These are phyloP conservation scores for Fulvia fulva DNA, from an alignment of 2,329 filamentous ascomycete genomes.

Conservation along the genomic window DNA sequence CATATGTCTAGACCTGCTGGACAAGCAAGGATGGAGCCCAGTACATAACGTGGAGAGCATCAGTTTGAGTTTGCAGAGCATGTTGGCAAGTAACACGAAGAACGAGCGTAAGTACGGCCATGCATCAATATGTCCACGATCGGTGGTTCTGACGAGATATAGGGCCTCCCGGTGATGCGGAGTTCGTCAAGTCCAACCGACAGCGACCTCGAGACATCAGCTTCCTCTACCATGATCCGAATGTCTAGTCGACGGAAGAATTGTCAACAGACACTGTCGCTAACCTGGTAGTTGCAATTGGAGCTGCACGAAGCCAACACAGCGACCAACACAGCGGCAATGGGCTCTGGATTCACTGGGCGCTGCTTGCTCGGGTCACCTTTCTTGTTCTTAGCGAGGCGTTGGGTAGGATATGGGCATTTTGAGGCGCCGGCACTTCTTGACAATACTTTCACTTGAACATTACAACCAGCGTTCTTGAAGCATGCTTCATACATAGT, in stretches of 20 bases:
- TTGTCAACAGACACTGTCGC: background rate
- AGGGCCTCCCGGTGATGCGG: slow-evolving; percentile 75
- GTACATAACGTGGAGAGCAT: slow-evolving; percentile 97
- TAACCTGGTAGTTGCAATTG: background rate
- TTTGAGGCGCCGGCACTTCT: background rate
- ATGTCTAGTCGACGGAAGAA: slow-evolving; percentile 33
- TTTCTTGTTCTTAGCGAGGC: background rate
- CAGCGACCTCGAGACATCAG: slow-evolving; percentile 81
- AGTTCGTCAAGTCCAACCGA: slow-evolving; percentile 79
- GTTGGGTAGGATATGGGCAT: background rate
- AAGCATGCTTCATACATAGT: background rate
- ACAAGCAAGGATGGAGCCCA: slow-evolving; percentile 84
- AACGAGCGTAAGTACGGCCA: slow-evolving; percentile 62
- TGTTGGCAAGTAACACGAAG: slow-evolving; percentile 92
- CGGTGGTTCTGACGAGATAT: slow-evolving; percentile 5
- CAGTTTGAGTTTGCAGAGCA: slow-evolving; percentile 96
- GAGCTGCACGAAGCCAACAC: background rate
- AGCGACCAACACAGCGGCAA: background rate
- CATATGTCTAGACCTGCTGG: slow-evolving; percentile 92
- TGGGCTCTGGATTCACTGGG: background rate
- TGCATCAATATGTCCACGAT: background rate
- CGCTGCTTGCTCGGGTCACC: background rate
- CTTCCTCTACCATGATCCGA: slow-evolving; percentile 91
- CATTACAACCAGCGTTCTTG: background rate
- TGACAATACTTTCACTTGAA: background rate